A percentile compares a stretch with the other conserved stretches of the same genome.
Evolutionary conservation across 2,329 filamentous ascomycete species (phyloP).

Genomic region (Eutypa lata): DNA sequence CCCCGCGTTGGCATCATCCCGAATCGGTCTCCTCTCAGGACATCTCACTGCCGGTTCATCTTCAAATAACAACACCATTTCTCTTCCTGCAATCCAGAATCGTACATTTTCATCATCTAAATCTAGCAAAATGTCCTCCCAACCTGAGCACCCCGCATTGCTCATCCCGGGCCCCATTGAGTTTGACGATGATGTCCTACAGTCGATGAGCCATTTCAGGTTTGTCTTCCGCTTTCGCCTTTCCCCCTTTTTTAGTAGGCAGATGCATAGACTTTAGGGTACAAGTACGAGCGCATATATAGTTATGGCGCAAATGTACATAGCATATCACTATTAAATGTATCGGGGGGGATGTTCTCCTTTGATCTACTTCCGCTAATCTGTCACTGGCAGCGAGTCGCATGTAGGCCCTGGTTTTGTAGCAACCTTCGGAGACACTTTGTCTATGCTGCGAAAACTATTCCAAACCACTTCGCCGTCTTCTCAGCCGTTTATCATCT

Average conservation of each 20-base stretch:
- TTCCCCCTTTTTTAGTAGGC: not conserved
- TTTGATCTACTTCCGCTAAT: conserved; percentile 2
- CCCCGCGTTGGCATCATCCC: conserved; percentile 23
- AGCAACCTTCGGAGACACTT: conserved; percentile 82
- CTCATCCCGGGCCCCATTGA: conserved; percentile 97
- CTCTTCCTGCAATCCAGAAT: conserved; percentile 22
- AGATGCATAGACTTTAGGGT: too few species aligned
- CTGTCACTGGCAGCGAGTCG: conserved; percentile 65
- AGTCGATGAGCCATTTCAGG: conserved; percentile 95
- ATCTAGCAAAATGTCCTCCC: conserved; percentile 54
- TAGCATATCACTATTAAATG: too few species aligned
- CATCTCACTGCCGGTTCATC: conserved; percentile 19
- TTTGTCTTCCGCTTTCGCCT: conserved; percentile 36
- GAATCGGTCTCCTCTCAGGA: conserved; percentile 25
- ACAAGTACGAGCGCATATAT: conserved; percentile 1
- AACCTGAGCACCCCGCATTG: conserved; percentile 66
- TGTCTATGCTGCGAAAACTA: conserved; percentile 84
- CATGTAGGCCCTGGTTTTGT: conserved; percentile 91
- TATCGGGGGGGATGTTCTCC: too few species aligned
- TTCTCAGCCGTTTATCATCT: conserved; percentile 89
- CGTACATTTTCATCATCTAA: conserved; percentile 27
- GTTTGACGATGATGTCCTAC: conserved; percentile 94
- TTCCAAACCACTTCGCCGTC: conserved; percentile 84
- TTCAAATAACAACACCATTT: conserved; percentile 19
- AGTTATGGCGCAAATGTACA: too few species aligned